A percentile compares a stretch with the other conserved stretches of the same genome.
These are phyloP conservation scores for Otatea glauca DNA, from an alignment of 176 grass and related monocot species.

Conservation along the genomic window DNA sequence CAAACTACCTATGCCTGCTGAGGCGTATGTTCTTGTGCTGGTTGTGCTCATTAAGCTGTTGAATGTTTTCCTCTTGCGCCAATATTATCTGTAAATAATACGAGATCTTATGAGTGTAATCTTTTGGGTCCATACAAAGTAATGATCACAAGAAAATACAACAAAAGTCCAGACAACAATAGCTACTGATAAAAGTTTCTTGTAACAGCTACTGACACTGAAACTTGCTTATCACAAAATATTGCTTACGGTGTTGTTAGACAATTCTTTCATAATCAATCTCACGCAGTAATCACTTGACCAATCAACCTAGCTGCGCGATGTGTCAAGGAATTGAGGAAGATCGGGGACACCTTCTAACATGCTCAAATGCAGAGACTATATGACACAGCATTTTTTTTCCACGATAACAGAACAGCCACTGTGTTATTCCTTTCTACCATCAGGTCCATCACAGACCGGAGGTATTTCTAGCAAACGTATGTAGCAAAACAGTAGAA, in stretches of 20 bases:
- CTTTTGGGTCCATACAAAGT: not conserved
- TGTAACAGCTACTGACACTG: not conserved
- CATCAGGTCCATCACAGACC: not conserved
- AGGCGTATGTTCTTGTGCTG: no score
- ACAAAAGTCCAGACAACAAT: not conserved
- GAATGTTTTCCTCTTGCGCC: slow-evolving; percentile 82
- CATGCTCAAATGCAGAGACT: not conserved
- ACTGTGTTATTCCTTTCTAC: not conserved
- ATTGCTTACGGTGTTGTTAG: not conserved
- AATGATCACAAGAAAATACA: not conserved
- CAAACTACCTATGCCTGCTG: not conserved
- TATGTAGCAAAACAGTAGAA: not conserved
- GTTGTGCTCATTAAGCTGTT: slow-evolving; percentile 58
- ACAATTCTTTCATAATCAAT: not conserved
- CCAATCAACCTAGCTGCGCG: slow-evolving; percentile 5
- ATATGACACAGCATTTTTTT: not conserved
- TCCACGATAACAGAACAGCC: not conserved
- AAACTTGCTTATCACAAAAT: slow-evolving; percentile 1
- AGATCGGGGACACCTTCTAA: not conserved
- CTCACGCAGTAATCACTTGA: not conserved
- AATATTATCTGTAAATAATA: slow-evolving; percentile 66
- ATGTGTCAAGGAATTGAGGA: not conserved
- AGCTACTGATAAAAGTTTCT: slow-evolving; percentile 8
- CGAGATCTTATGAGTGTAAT: not conserved
- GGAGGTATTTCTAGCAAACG: not conserved